Evolutionary conservation across 495 filamentous ascomycete species (phyloP).

Genomic region (Tuber aestivum): DNA sequence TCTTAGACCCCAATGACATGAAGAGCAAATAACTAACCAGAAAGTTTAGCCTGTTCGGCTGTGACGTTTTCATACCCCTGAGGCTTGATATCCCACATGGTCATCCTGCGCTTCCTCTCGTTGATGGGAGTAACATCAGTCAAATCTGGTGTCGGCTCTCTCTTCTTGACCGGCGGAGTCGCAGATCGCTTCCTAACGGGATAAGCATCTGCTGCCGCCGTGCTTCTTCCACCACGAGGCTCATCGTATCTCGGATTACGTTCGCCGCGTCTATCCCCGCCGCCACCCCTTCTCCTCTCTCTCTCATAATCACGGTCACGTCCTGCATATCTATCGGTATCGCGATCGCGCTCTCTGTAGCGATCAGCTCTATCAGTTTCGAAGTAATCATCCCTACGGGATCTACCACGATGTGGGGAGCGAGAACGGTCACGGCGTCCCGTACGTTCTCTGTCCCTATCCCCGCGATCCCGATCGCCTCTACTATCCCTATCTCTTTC

Average conservation of each 20-base stretch:
- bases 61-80: slow-evolving; percentile 98
- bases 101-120: slow-evolving; percentile 80
- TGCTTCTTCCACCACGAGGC: slow-evolving; percentile 22
- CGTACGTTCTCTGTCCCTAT: slow-evolving; percentile 11
- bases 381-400: slow-evolving; percentile 40
- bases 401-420: slow-evolving; percentile 39
- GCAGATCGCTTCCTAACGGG: slow-evolving; percentile 62
- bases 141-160: slow-evolving; percentile 90
- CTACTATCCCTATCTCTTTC: slow-evolving; percentile 41
- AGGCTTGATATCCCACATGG: slow-evolving; percentile 99
- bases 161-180: slow-evolving; percentile 76
- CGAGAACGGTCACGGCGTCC: slow-evolving; percentile 44
- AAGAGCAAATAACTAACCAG: slow-evolving; percentile 51
- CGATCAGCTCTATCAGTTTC: slow-evolving; percentile 32
- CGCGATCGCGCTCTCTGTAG: slow-evolving; percentile 50
- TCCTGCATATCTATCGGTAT: slow-evolving; percentile 48
- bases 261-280: slow-evolving; percentile 36
- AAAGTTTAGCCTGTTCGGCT: slow-evolving; percentile 96
- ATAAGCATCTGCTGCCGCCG: slow-evolving; percentile 21
- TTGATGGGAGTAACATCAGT: slow-evolving; percentile 73
- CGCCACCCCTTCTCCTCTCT: slow-evolving; percentile 40
- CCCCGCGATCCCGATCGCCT: slow-evolving; percentile 32
- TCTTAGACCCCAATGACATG: slow-evolving; percentile 7
- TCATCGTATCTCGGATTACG: slow-evolving; percentile 38
- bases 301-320: slow-evolving; percentile 47